Conservation (phyloP, 345 rosid species). For the Abelmoschus esculentus region DNA sequence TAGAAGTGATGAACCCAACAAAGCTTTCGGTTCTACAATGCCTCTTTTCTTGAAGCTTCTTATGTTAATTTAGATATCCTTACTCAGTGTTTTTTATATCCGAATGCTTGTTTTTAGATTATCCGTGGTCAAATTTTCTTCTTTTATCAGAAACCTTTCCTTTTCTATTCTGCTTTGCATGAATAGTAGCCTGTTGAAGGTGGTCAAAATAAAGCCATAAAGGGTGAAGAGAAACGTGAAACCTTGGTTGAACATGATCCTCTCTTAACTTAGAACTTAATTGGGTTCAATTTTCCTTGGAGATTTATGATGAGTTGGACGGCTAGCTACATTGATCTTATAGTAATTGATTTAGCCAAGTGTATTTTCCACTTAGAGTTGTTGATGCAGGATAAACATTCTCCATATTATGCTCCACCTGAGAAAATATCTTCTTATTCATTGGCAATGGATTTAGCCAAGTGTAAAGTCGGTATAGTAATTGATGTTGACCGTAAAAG, state of each 20-base stretch:
- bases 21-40: too few species aligned
- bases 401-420: neutral
- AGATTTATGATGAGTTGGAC: neutral
- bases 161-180: neutral
- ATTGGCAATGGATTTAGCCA: neutral
- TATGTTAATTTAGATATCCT: too few species aligned
- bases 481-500: neutral
- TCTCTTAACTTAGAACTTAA: neutral
- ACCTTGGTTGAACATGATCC: neutral
- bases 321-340: neutral
- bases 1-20: too few species aligned
- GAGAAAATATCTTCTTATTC: neutral
- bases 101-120: too few species aligned
- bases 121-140: neutral
- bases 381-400: neutral
- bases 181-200: neutral
- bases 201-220: neutral
- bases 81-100: too few species aligned
- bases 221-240: neutral
- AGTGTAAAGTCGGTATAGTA: neutral
- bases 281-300: neutral
- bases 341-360: neutral
- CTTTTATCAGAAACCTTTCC: neutral
- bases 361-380: neutral
- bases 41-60: too few species aligned